Conservation (phyloP, 2,329 filamentous ascomycete genomes). For the Chrysoporthe cubensis region DNA sequence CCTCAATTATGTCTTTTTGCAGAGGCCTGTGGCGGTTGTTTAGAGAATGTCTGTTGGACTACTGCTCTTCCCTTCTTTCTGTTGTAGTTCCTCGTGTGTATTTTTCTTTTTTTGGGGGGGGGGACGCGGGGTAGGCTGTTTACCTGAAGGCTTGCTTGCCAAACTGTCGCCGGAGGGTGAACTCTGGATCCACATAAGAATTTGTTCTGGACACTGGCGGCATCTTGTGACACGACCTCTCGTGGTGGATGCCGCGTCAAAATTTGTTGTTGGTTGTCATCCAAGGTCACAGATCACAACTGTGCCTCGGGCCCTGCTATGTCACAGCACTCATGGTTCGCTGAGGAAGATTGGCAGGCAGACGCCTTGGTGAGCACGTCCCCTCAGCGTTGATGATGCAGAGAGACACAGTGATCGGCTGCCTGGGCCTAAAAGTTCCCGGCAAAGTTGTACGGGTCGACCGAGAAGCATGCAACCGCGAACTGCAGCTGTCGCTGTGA, state of each 20-base stretch:
- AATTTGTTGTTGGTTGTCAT: slow-evolving; percentile 1
- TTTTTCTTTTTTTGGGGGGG: neutral
- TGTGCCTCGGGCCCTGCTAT: slow-evolving; percentile 21
- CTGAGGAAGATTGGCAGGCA: neutral
- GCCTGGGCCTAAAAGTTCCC: neutral
- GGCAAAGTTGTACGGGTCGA: neutral
- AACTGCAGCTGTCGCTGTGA: neutral
- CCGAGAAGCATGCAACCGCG: neutral
- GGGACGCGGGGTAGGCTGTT: slow-evolving; percentile 21
- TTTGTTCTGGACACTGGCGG: slow-evolving; percentile 48
- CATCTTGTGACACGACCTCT: slow-evolving; percentile 37
- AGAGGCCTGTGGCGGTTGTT: slow-evolving; percentile 60
- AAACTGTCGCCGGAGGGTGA: slow-evolving; percentile 75
- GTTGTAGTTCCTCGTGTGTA: neutral
- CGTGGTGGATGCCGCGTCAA: neutral
- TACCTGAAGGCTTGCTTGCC: slow-evolving; percentile 75
- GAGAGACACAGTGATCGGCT: neutral
- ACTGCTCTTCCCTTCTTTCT: neutral
- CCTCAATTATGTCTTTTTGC: slow-evolving; percentile 85
- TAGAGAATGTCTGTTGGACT: neutral
- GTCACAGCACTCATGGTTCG: slow-evolving; percentile 16
- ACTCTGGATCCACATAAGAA: slow-evolving; percentile 69
- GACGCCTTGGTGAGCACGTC: neutral
- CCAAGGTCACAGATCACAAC: slow-evolving; percentile 10
- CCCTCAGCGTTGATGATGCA: neutral